Percentiles rank a stretch among this genome's conserved stretches.
These are phyloP conservation scores for Hyaloscypha variabilis DNA, from an alignment of 495 filamentous ascomycete species.

Conservation along the genomic window DNA sequence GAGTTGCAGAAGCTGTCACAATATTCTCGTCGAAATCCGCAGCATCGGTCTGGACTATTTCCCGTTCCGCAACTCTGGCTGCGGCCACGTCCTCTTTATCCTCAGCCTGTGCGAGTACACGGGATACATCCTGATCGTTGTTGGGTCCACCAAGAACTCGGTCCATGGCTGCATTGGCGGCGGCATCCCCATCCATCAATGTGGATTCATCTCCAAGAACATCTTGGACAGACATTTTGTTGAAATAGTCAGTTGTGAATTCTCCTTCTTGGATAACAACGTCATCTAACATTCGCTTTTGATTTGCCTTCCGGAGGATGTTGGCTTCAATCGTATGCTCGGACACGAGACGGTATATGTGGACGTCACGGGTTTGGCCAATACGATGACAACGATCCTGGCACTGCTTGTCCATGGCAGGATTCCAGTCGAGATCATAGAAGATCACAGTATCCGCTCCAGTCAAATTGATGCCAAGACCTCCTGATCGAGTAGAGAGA, in stretches of 20 bases:
- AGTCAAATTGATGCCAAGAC: conserved; percentile 94
- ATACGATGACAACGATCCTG: conserved; percentile 98
- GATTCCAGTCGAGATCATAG: conserved; percentile 99
- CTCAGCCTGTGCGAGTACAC: conserved; percentile 84
- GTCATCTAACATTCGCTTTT: conserved; percentile 97
- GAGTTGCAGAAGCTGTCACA: conserved; percentile 44
- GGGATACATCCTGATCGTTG: conserved; percentile 47
- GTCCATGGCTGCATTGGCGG: conserved; percentile 83
- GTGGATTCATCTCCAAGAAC: conserved; percentile 58
- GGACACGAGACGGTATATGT: conserved; percentile 95
- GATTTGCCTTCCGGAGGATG: conserved; percentile 92
- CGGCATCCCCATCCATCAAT: conserved; percentile 61
- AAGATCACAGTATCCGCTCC: conserved; percentile 99
- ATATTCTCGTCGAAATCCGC: conserved; percentile 86
- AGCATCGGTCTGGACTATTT: conserved; percentile 82
- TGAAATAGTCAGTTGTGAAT: conserved; percentile 98
- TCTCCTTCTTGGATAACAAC: conserved; percentile 98
- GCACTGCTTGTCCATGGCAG: conserved; percentile 99
- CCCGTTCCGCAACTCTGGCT: conserved; percentile 84
- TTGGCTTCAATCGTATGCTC: conserved; percentile 99
- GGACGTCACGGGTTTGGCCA: conserved; percentile 96
- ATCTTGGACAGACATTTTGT: conserved; percentile 72
- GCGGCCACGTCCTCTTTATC: conserved; percentile 90
- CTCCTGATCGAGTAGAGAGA: conserved; percentile 90
- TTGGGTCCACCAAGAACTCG: conserved; percentile 69